A percentile compares a stretch with the other conserved stretches of the same genome.
Evolutionary conservation across 768 basidiomycete species (phyloP).

Genomic region (Kwoniella newhampshirensis): DNA sequence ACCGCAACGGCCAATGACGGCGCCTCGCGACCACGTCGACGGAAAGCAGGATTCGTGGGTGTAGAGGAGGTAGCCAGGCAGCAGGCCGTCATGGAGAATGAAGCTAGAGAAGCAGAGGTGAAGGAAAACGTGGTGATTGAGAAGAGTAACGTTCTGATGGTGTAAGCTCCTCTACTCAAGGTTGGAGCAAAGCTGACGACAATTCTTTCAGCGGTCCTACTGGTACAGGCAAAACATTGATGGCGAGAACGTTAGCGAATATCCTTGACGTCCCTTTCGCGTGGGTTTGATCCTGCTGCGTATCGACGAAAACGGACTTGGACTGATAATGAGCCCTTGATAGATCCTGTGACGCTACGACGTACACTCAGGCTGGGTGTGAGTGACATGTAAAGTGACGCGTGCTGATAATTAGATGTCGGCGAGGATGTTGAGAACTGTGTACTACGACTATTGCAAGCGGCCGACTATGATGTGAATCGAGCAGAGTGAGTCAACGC

Average conservation of each 20-base stretch:
- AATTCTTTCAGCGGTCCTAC: constrained; percentile 46
- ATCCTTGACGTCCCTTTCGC: constrained; percentile 93
- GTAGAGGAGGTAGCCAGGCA: neutral
- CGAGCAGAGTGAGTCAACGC: constrained; percentile 68
- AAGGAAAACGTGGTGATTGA: constrained; percentile 60
- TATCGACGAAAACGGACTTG: neutral
- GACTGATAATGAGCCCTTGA: constrained; percentile 54
- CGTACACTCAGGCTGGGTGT: constrained; percentile 72
- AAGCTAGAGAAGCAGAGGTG: constrained; percentile 3
- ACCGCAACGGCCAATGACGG: too few relatives aligned
- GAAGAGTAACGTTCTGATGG: constrained; percentile 92
- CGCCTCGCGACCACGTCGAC: too few relatives aligned
- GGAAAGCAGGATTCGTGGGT: too few relatives aligned
- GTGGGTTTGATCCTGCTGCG: constrained; percentile 16
- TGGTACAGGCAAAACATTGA: constrained; percentile 74
- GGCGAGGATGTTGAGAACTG: constrained; percentile 96
- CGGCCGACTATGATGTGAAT: constrained; percentile 81
- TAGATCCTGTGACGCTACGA: constrained; percentile 70
- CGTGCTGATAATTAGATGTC: constrained; percentile 62
- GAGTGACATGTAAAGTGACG: constrained; percentile 1
- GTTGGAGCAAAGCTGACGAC: constrained; percentile 6
- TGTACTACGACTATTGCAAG: constrained; percentile 81
- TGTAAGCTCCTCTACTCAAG: constrained; percentile 60
- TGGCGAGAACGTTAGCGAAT: constrained; percentile 86
- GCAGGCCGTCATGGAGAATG: constrained; percentile 10